Conservation (phyloP, 352 stramenopile genomes). For the Blastocystis sp. region DNA sequence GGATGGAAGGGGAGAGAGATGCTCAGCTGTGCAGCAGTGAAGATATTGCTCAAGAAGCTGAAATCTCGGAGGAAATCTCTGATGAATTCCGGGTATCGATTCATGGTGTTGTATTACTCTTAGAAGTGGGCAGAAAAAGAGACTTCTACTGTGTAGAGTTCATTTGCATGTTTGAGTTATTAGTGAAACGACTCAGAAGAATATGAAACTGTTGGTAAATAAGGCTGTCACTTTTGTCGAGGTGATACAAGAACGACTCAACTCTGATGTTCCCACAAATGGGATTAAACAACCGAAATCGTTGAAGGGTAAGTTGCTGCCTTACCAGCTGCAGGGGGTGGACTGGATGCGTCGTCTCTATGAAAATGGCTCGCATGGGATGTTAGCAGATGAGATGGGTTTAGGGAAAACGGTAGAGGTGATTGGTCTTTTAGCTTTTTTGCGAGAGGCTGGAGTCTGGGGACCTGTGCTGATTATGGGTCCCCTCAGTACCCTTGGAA, state of each 20-base stretch:
- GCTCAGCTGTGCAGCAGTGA: not conserved
- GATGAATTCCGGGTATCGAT: slow-evolving; percentile 40
- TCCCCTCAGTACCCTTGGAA: slow-evolving; percentile 92
- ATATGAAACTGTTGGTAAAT: slow-evolving; percentile 31
- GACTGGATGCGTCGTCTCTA: slow-evolving; percentile 94
- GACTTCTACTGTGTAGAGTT: not conserved
- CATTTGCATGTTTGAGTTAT: not conserved
- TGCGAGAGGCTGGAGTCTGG: slow-evolving; percentile 83
- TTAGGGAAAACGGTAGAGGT: slow-evolving; percentile 93
- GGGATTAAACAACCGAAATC: slow-evolving; percentile 3
- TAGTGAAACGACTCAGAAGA: slow-evolving; percentile 56
- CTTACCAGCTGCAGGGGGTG: slow-evolving; percentile 92
- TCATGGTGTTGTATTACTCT: not conserved
- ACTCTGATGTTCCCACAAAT: not conserved
- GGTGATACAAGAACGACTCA: slow-evolving; percentile 42
- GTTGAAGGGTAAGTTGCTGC: slow-evolving; percentile 20
- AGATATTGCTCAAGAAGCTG: not conserved
- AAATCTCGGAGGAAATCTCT: not conserved
- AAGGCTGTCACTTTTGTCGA: slow-evolving; percentile 59
- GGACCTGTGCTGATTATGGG: slow-evolving; percentile 94
- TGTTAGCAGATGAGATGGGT: slow-evolving; percentile 79
- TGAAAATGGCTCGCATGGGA: slow-evolving; percentile 95
- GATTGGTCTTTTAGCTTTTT: slow-evolving; percentile 85
- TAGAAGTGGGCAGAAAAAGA: slow-evolving; percentile 28
- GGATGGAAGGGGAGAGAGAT: not conserved